Evolutionary conservation across 2,329 filamentous ascomycete species (phyloP), one percentile per base, ranked within the genome.

Genomic region (Xylariomycetidae sp.): DNA sequence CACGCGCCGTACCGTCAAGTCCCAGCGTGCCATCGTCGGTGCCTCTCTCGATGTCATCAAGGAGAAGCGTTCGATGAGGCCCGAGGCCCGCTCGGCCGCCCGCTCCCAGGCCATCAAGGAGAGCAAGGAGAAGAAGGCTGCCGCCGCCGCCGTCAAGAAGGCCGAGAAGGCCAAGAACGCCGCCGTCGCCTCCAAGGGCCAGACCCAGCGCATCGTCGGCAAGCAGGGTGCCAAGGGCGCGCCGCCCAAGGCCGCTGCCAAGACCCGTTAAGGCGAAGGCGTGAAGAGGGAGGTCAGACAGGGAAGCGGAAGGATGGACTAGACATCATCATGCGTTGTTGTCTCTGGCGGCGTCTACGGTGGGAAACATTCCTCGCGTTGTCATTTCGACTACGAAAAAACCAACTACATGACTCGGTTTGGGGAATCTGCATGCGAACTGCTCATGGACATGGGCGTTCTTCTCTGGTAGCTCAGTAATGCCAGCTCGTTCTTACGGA

Each of bases 21-120:
- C 85, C 68, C 92, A 98, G 81, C 89, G 92, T 77, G 90, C 84
- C 65, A 94, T 98, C 69, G 92, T 98, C 57, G 92, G 92, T 79
- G 92, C 92, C 56, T 95, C 92, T 48, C 89, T 98, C 69, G 92
- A 98, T 67, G 88, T 96, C 63, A 96, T 98, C 81, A 96, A 95
- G 83, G 92, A 98, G 82, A 87, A 87, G 74, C 89, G 92, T 63
- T 70, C 78, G 58, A 82, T 87, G 78, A 87, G 92, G 68, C 92
- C 92, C 57, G 92, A 96, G 76, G 90, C 88, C 64, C 89, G 92
- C 66, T 76, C 80, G 58, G 92, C 92, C 59, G 89, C 88, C 63
- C 90, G 92, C 63, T 73, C 76, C 54, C 74, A 81, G 56, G 90
- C 92, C 67, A 89, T 96, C 74, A 90, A 90, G 78, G 88, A 93